Conservation (phyloP, 257 asterid genomes). For the Solanum ossicruentum region DNA sequence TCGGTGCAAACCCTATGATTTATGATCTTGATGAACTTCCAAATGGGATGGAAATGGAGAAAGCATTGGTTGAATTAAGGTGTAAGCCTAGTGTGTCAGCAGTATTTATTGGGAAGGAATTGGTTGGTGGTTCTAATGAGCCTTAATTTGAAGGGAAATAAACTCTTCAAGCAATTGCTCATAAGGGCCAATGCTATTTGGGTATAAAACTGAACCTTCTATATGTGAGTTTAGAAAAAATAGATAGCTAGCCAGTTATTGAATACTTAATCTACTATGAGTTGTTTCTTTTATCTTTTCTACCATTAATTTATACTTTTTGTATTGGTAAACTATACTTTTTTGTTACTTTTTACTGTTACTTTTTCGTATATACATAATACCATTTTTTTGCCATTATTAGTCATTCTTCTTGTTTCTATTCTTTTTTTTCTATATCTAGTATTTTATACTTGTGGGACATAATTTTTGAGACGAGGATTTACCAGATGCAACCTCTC, state of each 20-base stretch:
- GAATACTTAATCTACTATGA: background rate
- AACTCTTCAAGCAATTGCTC: conserved; percentile 44
- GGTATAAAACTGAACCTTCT: conserved; percentile 10
- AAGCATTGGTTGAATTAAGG: conserved; percentile 30
- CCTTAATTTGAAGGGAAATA: conserved; percentile 30
- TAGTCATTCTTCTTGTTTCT: too few species aligned
- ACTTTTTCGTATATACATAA: too few species aligned
- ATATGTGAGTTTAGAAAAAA: background rate
- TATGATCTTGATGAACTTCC: conserved; percentile 31
- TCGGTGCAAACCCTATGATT: conserved; percentile 42
- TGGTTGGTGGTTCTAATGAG: conserved; percentile 69
- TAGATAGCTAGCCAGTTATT: background rate
- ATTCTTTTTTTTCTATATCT: too few species aligned
- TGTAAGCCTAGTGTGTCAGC: conserved; percentile 42
- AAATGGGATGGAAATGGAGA: conserved; percentile 35
- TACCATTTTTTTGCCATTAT: too few species aligned
- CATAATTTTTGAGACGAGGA: too few species aligned
- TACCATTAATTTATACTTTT: too few species aligned
- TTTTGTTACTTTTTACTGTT: too few species aligned
- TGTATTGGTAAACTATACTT: too few species aligned
- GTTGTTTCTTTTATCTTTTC: too few species aligned
- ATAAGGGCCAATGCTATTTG: conserved; percentile 47
- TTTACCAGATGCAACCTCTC: too few species aligned
- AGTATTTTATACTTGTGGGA: too few species aligned
- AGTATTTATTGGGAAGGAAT: conserved; percentile 37